These are phyloP conservation scores for Ceratocystiopsis sp. DNA, from an alignment of 2,329 filamentous ascomycete genomes.

Conservation along the genomic window DNA sequence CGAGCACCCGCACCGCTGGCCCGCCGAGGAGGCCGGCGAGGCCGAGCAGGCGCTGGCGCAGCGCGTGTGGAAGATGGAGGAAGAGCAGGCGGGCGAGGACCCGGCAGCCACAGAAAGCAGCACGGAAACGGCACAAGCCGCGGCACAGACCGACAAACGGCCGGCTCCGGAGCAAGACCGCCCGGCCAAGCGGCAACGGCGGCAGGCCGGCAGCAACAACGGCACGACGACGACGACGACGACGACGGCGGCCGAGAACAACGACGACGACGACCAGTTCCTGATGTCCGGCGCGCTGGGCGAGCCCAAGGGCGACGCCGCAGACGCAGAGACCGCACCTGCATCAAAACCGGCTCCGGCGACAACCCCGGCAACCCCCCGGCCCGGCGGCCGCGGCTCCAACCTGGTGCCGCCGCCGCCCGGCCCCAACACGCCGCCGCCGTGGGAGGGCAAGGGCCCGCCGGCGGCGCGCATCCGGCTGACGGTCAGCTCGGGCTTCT, in stretches of 20 bases:
- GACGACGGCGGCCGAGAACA: constrained; percentile 4
- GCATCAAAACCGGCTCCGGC: too few relatives aligned
- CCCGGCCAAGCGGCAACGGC: constrained; percentile 19
- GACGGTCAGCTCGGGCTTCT: constrained; percentile 91
- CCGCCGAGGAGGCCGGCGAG: constrained; percentile 56
- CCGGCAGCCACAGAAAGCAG: constrained; percentile 33
- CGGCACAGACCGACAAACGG: constrained; percentile 39
- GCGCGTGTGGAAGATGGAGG: constrained; percentile 48
- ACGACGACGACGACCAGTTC: constrained; percentile 14
- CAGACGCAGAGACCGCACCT: neutral
- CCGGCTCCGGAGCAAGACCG: constrained; percentile 34
- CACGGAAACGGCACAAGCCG: constrained; percentile 36
- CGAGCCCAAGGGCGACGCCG: constrained; percentile 12
- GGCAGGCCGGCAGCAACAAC: neutral
- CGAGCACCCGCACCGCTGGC: constrained; percentile 63
- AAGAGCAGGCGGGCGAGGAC: constrained; percentile 32
- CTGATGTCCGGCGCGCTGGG: constrained; percentile 43
- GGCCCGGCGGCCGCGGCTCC: constrained; percentile 27
- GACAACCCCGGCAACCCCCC: neutral
- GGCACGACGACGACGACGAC: neutral
- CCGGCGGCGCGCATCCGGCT: constrained; percentile 72
- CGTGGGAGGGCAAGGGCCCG: constrained; percentile 45
- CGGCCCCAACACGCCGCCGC: constrained; percentile 29
- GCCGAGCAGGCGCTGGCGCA: constrained; percentile 64
- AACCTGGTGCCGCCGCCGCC: constrained; percentile 35